Evolutionary conservation across 352 stramenopile genomes (phyloP), one percentile per base, ranked within the genome.

Genomic region (Phytophthora megakarya): DNA sequence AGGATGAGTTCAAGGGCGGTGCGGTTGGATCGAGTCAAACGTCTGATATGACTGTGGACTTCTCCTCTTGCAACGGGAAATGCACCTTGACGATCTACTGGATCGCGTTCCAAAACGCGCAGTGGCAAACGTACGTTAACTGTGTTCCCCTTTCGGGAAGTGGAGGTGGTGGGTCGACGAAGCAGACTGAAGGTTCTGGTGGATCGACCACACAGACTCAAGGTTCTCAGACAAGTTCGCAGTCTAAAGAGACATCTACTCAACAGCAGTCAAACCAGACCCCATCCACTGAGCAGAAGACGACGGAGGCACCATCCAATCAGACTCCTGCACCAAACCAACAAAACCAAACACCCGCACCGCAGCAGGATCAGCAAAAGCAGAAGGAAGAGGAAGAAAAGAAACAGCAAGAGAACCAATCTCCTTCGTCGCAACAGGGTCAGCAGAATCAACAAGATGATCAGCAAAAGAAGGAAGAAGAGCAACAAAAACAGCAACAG

Each of bases 31-130:
- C 61, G 13, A 64, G 35, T 19, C 28, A 46, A 32, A 66, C 53
- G 44, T 75, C 72, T 3, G 44, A 67, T 3, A 58, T 76, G 59
- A 46, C 65, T 3, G 63, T 81, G 3, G 72, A 84, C 49, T 84
- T 69, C 37, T 76, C 72, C 44, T 67, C 65, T 13, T 85, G 76
- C 45, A 61, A 60, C 22, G 57, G 50, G n/a, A 56, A 63, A n/a
- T 82, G 73, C 66, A 55, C 67, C 22, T 50, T 84, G 35, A 52
- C 67, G 0, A 78, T 81, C 52, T 84, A 78, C 66, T 84, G 76
- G 76, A 61, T 84, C 16, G 70, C 33, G 9, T 70, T 85, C 37
- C 73, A 85, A 46, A 68, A 76, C n/a, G 44, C 12, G 9, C 55
- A 63, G 40, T 85, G 67, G 65, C 76, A 85, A 48, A 56, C 65